A percentile compares a stretch with the other conserved stretches of the same genome.
phyloP scores from a whole-genome alignment of 2,329 filamentous ascomycete genomes.

The Alternaria hordeiaustralica region DNA sequence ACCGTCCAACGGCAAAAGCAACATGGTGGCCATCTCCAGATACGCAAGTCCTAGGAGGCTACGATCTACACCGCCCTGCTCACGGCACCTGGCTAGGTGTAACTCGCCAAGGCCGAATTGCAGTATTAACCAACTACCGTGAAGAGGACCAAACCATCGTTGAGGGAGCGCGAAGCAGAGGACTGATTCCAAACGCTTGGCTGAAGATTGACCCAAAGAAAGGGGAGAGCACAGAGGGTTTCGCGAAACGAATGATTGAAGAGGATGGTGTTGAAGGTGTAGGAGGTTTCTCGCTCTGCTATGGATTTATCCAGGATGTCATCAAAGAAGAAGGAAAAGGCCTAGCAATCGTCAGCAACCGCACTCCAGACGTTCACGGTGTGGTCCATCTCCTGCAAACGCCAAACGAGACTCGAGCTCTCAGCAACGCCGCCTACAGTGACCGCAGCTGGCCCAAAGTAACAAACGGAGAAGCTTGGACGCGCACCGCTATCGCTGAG shows the following conservation, averaged over 20 bases:
- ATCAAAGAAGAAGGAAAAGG: conserved; percentile 26
- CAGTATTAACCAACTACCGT: conserved; percentile 69
- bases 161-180: conserved; percentile 59
- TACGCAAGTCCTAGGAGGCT: conserved; percentile 64
- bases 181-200: conserved; percentile 66
- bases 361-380: conserved; percentile 59
- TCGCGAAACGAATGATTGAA: conserved; percentile 62
- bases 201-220: conserved; percentile 52
- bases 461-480: conserved; percentile 61
- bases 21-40: conserved; percentile 66
- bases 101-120: conserved; percentile 65
- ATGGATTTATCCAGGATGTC: conserved; percentile 60
- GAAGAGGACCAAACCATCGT: conserved; percentile 56
- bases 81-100: conserved; percentile 71
- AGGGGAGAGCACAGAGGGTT: conserved; percentile 55
- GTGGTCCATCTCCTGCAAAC: conserved; percentile 59
- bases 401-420: conserved; percentile 60
- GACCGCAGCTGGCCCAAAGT: conserved; percentile 69
- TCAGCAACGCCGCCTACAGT: conserved; percentile 67
- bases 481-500: conserved; percentile 57
- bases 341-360: conserved; percentile 68
- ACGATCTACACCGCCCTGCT: conserved; percentile 64
- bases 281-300: conserved; percentile 68
- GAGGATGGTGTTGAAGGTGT: conserved; percentile 63
- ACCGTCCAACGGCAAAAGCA: conserved; percentile 64